phyloP scores from a whole-genome alignment of 768 basidiomycete species.

The Brasilioporus rufonigricans region DNA sequence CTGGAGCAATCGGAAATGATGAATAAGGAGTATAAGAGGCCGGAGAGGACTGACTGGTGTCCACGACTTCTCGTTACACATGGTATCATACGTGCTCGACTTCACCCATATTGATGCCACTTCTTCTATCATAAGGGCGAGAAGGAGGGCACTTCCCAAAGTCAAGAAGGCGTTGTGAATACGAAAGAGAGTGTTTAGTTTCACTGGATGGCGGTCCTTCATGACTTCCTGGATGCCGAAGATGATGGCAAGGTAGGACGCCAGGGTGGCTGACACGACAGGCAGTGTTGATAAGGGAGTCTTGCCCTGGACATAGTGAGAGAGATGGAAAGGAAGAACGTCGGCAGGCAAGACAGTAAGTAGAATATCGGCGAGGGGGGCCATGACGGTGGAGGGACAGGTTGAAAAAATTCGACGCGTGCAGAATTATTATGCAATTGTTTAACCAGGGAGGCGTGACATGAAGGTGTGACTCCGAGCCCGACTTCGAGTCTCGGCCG shows the following conservation, averaged over 20 bases:
- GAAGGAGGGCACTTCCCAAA: conserved; percentile 76
- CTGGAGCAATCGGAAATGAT: conserved; percentile 38
- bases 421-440: conserved; percentile 28
- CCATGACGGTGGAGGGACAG: conserved; percentile 46
- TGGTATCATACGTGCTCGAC: conserved; percentile 67
- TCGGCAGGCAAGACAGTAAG: conserved; percentile 54
- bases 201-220: conserved; percentile 70
- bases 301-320: conserved; percentile 51
- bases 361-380: conserved; percentile 71
- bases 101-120: conserved; percentile 76
- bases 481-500: too few relatives aligned
- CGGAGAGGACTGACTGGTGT: conserved; percentile 63
- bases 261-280: conserved; percentile 67
- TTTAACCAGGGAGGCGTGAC: conserved; percentile 29
- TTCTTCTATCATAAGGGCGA: conserved; percentile 90
- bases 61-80: conserved; percentile 80
- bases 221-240: conserved; percentile 84
- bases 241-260: conserved; percentile 81
- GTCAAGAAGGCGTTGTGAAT: conserved; percentile 89
- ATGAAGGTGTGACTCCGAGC: conserved; percentile 12
- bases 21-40: neutral
- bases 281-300: conserved; percentile 61
- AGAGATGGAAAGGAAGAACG: conserved; percentile 34
- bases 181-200: conserved; percentile 83
- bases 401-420: conserved; percentile 19